Evolutionary conservation across 2,329 filamentous ascomycete genomes (phyloP).

Genomic region (Albifimbria verrucaria): DNA sequence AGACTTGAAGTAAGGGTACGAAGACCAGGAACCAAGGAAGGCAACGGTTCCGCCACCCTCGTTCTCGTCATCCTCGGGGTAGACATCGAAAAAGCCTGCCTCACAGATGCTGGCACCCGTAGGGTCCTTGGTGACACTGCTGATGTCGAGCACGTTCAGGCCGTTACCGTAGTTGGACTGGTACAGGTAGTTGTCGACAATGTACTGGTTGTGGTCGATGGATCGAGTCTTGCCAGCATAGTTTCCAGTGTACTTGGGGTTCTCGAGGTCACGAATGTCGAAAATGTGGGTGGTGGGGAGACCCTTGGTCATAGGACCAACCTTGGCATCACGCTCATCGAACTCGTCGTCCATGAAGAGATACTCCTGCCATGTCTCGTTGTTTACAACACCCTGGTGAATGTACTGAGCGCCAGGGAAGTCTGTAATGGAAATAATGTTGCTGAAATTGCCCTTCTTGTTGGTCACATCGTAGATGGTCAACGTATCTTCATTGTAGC

Average conservation of each 20-base stretch:
- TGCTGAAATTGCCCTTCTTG: constrained; percentile 33
- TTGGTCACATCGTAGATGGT: constrained; percentile 36
- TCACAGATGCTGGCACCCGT: constrained; percentile 36
- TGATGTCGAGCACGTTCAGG: constrained; percentile 33
- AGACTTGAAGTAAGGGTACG: constrained; percentile 1
- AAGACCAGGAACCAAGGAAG: constrained; percentile 3
- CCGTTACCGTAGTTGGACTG: constrained; percentile 47
- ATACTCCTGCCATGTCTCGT: constrained; percentile 36
- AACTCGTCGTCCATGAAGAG: constrained; percentile 49
- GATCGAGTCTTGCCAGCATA: constrained; percentile 34
- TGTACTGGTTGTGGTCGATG: constrained; percentile 46
- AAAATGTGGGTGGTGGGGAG: constrained; percentile 41
- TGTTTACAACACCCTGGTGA: constrained; percentile 52
- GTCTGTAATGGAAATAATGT: constrained; percentile 46
- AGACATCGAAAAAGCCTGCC: constrained; percentile 43
- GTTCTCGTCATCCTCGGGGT: constrained; percentile 40
- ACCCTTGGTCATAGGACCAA: constrained; percentile 13
- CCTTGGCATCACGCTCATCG: constrained; percentile 40
- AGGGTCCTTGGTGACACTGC: constrained; percentile 28
- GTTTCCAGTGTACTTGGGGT: constrained; percentile 33
- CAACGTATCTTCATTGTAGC: constrained; percentile 3
- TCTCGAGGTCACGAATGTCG: constrained; percentile 37
- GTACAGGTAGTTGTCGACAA: constrained; percentile 36
- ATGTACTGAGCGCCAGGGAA: constrained; percentile 53
- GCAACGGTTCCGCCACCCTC: not conserved